phyloP scores from a whole-genome alignment of 1,284 basidiomycete species.

The Melanopsichium pennsylvanicum region DNA sequence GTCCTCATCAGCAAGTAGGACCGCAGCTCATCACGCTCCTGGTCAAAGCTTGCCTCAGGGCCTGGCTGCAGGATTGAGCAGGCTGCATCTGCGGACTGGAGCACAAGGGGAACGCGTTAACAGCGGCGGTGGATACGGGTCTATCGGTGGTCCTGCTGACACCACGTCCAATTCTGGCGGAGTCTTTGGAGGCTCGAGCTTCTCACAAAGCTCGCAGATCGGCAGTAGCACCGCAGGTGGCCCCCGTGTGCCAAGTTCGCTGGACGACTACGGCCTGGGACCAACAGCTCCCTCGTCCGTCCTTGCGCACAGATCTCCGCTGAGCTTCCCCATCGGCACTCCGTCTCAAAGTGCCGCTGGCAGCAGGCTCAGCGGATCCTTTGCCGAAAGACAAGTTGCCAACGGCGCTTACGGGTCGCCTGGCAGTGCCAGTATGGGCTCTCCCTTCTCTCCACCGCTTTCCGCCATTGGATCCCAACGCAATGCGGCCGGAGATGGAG shows the following conservation, averaged over 20 bases:
- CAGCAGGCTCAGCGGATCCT: conserved; percentile 21
- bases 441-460: conserved; percentile 31
- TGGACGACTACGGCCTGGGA: conserved; percentile 46
- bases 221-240: conserved; percentile 1
- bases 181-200: conserved; percentile 4
- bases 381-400: conserved; percentile 15
- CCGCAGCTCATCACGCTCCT: conserved; percentile 73
- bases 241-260: conserved; percentile 16
- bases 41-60: conserved; percentile 87
- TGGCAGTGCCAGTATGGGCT: conserved; percentile 12
- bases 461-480: conserved; percentile 36
- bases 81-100: conserved; percentile 73
- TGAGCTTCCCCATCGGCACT: conserved; percentile 21
- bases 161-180: too few species aligned
- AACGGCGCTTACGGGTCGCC: conserved; percentile 38
- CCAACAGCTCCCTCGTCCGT: conserved; percentile 57
- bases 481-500: neutral
- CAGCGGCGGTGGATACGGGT: conserved; percentile 10
- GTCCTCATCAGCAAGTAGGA: conserved; percentile 22
- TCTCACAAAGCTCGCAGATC: conserved; percentile 17
- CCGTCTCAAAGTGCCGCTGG: neutral
- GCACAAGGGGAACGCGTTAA: conserved; percentile 1
- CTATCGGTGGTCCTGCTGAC: too few species aligned
- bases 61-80: conserved; percentile 81
- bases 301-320: conserved; percentile 36